These are phyloP conservation scores for Amyloporia xantha DNA, from an alignment of 768 basidiomycete species.

Conservation along the genomic window DNA sequence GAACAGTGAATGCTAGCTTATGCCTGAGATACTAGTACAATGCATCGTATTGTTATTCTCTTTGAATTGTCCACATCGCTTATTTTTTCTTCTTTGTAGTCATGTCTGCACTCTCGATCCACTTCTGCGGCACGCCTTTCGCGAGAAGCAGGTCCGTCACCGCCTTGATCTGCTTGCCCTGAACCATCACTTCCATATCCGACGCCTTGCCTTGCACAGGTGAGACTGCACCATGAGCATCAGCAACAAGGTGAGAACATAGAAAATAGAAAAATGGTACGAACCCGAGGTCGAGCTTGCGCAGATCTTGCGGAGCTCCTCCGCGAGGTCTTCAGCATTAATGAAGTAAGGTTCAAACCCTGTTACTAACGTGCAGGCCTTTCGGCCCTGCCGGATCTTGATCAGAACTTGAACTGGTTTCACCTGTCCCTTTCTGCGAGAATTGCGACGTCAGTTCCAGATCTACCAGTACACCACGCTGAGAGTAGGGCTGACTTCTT, in stretches of 20 bases:
- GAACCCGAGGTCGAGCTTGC: conserved; percentile 74
- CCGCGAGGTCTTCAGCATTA: conserved; percentile 65
- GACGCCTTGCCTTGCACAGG: conserved; percentile 51
- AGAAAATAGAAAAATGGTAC: conserved; percentile 14
- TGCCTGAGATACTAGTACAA: no score
- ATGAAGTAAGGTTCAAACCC: conserved; percentile 77
- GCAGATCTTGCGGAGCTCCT: conserved; percentile 70
- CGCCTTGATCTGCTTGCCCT: conserved; percentile 70
- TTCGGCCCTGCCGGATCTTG: conserved; percentile 74
- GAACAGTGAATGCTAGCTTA: no score
- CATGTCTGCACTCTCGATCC: conserved; percentile 56
- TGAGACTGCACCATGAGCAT: conserved; percentile 37
- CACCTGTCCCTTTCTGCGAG: conserved; percentile 64
- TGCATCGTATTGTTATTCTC: no score
- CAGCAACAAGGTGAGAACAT: background rate
- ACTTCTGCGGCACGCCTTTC: conserved; percentile 75
- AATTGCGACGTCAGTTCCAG: background rate
- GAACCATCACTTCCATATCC: conserved; percentile 70
- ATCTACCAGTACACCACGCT: background rate
- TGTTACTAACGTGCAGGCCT: conserved; percentile 67
- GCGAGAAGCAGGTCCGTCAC: conserved; percentile 61
- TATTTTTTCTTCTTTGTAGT: conserved; percentile 36
- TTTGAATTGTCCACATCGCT: no score
- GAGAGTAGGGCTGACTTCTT: conserved; percentile 44
- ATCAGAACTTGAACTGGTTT: conserved; percentile 62